A percentile compares a stretch with the other conserved stretches of the same genome.
These are phyloP conservation scores for Xylariaceae sp. DNA, from an alignment of 2,329 filamentous ascomycete species.

Conservation along the genomic window DNA sequence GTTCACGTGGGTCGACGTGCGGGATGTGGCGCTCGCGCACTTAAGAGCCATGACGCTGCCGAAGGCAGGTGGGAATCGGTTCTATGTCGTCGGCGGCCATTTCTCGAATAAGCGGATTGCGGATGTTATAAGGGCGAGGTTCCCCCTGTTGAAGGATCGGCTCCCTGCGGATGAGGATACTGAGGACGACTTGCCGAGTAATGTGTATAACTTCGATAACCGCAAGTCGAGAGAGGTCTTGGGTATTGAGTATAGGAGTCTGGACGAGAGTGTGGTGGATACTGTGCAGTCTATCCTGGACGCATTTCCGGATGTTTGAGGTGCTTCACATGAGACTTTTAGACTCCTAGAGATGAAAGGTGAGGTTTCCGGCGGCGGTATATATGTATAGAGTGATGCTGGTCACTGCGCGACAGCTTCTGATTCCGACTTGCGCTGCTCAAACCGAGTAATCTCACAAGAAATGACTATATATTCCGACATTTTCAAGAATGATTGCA, in stretches of 20 bases:
- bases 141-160: slow-evolving; percentile 57
- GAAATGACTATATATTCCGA: no score
- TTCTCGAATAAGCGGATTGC: slow-evolving; percentile 67
- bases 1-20: slow-evolving; percentile 66
- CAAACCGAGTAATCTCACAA: no score
- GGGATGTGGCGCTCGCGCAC: slow-evolving; percentile 68
- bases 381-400: no score
- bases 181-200: slow-evolving; percentile 50
- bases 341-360: no score
- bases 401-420: no score
- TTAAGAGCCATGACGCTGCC: slow-evolving; percentile 64
- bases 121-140: slow-evolving; percentile 61
- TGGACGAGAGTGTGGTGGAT: slow-evolving; percentile 67
- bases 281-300: slow-evolving; percentile 55
- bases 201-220: slow-evolving; percentile 64
- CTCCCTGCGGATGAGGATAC: slow-evolving; percentile 51
- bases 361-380: no score
- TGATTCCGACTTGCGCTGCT: no score
- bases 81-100: slow-evolving; percentile 66
- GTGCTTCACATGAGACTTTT: neutral
- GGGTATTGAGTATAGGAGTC: slow-evolving; percentile 62
- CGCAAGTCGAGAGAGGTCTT: slow-evolving; percentile 60
- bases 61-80: slow-evolving; percentile 66
- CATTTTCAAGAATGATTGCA: no score
- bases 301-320: slow-evolving; percentile 16